phyloP scores from a whole-genome alignment of 106 monocot genomes.

The Acorus calamus region DNA sequence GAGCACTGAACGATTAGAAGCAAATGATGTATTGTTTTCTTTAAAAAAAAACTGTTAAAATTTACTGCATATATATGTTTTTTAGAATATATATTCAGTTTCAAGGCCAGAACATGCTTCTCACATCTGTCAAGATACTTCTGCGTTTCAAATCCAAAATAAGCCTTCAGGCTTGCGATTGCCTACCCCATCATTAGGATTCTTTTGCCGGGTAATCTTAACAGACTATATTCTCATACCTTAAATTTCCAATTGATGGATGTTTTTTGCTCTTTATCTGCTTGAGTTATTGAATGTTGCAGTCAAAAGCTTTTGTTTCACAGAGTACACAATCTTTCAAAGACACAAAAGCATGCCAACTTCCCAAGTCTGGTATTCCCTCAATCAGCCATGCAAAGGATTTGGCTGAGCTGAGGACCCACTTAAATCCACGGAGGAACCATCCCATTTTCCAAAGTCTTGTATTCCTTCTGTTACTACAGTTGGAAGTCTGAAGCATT shows the following conservation, averaged over 20 bases:
- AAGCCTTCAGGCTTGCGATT: constrained; percentile 57
- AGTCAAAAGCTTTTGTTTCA: constrained; percentile 34
- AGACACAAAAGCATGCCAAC: constrained; percentile 11
- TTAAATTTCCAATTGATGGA: neutral
- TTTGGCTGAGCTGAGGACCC: too few relatives aligned
- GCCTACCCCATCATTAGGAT: constrained; percentile 73
- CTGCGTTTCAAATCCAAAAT: constrained; percentile 6
- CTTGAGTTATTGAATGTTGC: constrained; percentile 2
- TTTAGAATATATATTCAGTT: constrained; percentile 1
- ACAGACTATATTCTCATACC: neutral
- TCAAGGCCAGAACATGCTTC: constrained; percentile 10
- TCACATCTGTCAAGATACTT: constrained; percentile 5
- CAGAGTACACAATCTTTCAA: constrained; percentile 10
- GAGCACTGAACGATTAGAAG: neutral
- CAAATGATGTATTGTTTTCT: neutral
- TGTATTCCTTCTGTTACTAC: constrained; percentile 10
- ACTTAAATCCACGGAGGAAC: neutral
- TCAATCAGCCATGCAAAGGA: neutral
- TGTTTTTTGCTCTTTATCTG: neutral
- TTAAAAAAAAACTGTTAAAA: constrained; percentile 3
- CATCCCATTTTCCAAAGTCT: neutral
- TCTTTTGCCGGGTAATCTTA: constrained; percentile 41
- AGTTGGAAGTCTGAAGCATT: constrained; percentile 1
- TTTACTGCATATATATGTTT: neutral
- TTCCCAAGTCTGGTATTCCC: constrained; percentile 3